phyloP scores from a whole-genome alignment of 1,284 basidiomycete genomes.

The Leucoagaricus sp. region DNA sequence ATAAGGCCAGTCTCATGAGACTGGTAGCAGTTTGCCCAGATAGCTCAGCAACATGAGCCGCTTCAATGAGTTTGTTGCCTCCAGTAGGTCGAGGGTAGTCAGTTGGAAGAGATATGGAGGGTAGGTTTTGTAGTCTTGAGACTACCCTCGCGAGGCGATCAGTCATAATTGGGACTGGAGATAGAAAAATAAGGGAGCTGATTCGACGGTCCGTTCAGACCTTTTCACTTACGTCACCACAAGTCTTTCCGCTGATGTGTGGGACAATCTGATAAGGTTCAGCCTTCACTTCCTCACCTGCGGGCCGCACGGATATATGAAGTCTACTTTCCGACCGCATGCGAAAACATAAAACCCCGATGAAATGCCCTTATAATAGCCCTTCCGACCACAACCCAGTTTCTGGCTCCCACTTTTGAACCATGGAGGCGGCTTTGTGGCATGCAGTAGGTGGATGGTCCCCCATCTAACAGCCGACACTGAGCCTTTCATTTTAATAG shows the following conservation, averaged over 20 bases:
- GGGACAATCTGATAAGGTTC: too few relatives aligned
- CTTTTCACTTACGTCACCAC: too few relatives aligned
- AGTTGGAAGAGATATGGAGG: constrained; percentile 91
- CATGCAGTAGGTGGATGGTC: constrained; percentile 35
- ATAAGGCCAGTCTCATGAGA: constrained; percentile 78
- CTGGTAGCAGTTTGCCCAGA: constrained; percentile 69
- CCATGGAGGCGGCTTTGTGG: constrained; percentile 61
- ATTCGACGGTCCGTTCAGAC: too few relatives aligned
- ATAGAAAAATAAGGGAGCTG: background rate
- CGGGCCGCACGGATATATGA: background rate
- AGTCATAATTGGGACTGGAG: constrained; percentile 27
- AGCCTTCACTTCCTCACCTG: too few relatives aligned
- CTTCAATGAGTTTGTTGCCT: constrained; percentile 76
- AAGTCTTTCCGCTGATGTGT: too few relatives aligned
- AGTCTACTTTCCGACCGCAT: background rate
- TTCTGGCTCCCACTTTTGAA: constrained; percentile 16
- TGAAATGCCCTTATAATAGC: background rate
- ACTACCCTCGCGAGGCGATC: constrained; percentile 56
- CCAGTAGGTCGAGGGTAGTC: constrained; percentile 91
- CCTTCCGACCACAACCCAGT: background rate
- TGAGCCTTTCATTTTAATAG: too few relatives aligned
- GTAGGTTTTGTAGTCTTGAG: constrained; percentile 71
- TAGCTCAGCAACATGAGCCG: constrained; percentile 68
- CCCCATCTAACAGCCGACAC: background rate
- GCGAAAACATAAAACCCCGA: background rate